Evolutionary conservation across 2,329 filamentous ascomycete species (phyloP).

Genomic region (Sporothrix dimorphospora): DNA sequence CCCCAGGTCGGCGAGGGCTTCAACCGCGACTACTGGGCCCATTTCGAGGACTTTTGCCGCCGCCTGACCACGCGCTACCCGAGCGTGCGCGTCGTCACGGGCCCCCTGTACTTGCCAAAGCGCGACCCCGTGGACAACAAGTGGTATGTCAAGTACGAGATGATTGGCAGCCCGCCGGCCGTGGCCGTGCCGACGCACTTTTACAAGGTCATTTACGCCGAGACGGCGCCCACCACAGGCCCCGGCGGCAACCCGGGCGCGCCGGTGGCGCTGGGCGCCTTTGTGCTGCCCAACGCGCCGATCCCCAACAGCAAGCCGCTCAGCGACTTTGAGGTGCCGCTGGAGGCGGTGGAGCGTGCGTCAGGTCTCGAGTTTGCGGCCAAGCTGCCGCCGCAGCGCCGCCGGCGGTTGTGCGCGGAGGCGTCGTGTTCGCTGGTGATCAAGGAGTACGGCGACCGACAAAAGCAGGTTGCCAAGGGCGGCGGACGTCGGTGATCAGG

Average conservation of each 20-base stretch:
- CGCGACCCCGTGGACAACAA: constrained; percentile 82
- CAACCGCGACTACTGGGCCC: constrained; percentile 98
- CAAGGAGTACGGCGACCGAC: constrained; percentile 70
- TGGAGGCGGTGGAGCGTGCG: constrained; percentile 90
- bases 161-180: constrained; percentile 90
- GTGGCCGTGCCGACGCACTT: constrained; percentile 98
- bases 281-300: constrained; percentile 88
- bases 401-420: constrained; percentile 83
- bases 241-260: constrained; percentile 65
- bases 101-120: constrained; percentile 88
- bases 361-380: constrained; percentile 88
- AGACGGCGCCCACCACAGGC: constrained; percentile 65
- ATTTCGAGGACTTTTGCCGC: constrained; percentile 96
- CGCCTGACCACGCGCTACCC: constrained; percentile 80
- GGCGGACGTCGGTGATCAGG: constrained; percentile 26
- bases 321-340: constrained; percentile 88
- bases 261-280: constrained; percentile 86
- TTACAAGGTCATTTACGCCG: constrained; percentile 98
- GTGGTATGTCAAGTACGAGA: constrained; percentile 94
- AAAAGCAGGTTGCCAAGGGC: constrained; percentile 57
- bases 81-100: constrained; percentile 87
- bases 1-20: constrained; percentile 98
- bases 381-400: constrained; percentile 72
- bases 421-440: constrained; percentile 82
- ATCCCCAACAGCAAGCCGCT: constrained; percentile 89